Conservation (phyloP, 768 basidiomycete genomes). For the Nidularia sp. region DNA sequence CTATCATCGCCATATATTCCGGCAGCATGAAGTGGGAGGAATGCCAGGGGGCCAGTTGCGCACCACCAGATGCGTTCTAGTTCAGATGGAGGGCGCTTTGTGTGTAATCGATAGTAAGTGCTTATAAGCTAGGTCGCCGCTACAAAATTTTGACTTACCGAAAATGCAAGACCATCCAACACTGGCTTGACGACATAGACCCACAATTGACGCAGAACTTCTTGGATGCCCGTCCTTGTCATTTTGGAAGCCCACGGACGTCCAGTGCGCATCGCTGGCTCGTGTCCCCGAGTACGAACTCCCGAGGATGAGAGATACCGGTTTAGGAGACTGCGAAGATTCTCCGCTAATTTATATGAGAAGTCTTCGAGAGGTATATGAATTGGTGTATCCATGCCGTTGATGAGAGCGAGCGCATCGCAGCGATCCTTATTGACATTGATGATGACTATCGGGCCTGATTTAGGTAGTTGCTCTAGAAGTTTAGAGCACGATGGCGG, state of each 20-base stretch:
- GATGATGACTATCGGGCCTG: slow-evolving; percentile 31
- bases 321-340: background rate
- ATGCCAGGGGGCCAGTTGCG: slow-evolving; percentile 19
- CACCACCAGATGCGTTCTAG: slow-evolving; percentile 22
- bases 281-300: background rate
- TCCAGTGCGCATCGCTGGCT: slow-evolving; percentile 1
- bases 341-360: slow-evolving; percentile 2
- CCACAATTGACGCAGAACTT: background rate
- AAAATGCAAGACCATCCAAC: slow-evolving; percentile 2
- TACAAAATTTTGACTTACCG: background rate
- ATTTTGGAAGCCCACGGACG: background rate
- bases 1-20: slow-evolving; percentile 13
- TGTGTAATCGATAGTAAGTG: background rate
- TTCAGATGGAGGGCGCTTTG: background rate
- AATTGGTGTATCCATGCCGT: slow-evolving; percentile 1
- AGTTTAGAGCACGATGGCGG: slow-evolving; percentile 13
- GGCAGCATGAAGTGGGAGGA: slow-evolving; percentile 28
- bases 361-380: slow-evolving; percentile 8
- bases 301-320: background rate
- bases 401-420: slow-evolving; percentile 29
- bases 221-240: background rate
- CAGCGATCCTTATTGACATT: slow-evolving; percentile 26
- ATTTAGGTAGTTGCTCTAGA: slow-evolving; percentile 10
- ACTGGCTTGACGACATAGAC: slow-evolving; percentile 2
- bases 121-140: background rate